Percentiles rank a stretch among this genome's conserved stretches.
phyloP scores from a whole-genome alignment of 1,139 yeast genomes.

The Lodderomyces oxycetoniae region DNA sequence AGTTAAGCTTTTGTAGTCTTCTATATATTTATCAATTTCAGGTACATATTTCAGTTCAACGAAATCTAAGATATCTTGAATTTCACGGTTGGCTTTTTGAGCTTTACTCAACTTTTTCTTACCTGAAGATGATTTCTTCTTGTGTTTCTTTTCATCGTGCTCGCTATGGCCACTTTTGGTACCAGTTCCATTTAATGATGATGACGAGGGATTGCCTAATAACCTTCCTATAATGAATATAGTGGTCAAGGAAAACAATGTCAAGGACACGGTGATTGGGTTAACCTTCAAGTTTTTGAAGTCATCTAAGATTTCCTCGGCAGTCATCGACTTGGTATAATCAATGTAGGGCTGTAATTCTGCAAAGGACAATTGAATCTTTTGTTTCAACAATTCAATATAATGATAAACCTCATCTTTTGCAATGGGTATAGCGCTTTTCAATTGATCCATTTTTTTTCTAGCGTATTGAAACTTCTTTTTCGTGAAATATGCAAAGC shows the following conservation, averaged over 20 bases:
- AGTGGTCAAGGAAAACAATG: constrained; percentile 30
- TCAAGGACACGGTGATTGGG: constrained; percentile 33
- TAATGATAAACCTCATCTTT: constrained; percentile 13
- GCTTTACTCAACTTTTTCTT: constrained; percentile 41
- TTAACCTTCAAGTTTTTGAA: constrained; percentile 27
- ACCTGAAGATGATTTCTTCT: constrained; percentile 17
- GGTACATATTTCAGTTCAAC: constrained; percentile 44
- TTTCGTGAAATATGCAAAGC: too few species aligned
- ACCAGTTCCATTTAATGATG: constrained; percentile 1
- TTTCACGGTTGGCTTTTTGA: constrained; percentile 40
- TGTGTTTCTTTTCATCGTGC: constrained; percentile 6
- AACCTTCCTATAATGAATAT: constrained; percentile 19
- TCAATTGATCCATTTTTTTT: constrained; percentile 13
- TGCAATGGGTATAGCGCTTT: constrained; percentile 11
- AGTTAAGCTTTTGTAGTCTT: constrained; percentile 28
- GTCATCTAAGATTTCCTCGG: constrained; percentile 28
- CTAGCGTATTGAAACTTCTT: too few species aligned
- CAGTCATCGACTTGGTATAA: constrained; percentile 11
- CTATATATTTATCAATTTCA: constrained; percentile 39
- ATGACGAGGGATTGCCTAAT: constrained; percentile 10
- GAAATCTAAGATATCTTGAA: constrained; percentile 38
- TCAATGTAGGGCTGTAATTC: constrained; percentile 11
- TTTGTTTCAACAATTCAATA: constrained; percentile 11
- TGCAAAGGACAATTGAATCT: constrained; percentile 9
- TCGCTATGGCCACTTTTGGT: not conserved